These are phyloP conservation scores for Aureobasidium sp. DNA, from an alignment of 2,329 filamentous ascomycete species.

Conservation along the genomic window DNA sequence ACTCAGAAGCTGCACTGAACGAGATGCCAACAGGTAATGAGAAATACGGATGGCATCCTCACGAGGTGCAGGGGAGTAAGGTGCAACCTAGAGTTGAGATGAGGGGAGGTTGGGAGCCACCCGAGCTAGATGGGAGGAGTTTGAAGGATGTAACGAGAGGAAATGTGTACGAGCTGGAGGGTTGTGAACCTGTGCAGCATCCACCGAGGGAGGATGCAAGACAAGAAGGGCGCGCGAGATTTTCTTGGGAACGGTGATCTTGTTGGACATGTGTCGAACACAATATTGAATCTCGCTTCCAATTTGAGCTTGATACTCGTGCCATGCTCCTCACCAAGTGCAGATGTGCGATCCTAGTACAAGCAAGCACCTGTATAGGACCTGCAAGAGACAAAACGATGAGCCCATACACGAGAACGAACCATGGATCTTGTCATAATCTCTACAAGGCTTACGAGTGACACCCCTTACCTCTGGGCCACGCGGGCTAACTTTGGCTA, in stretches of 20 bases:
- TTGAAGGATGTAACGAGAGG: not conserved
- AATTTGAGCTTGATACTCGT: too few relatives aligned
- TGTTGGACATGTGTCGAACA: too few relatives aligned
- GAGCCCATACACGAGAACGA: not conserved
- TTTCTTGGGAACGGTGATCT: constrained; percentile 6
- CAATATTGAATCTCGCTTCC: too few relatives aligned
- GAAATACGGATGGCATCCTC: not conserved
- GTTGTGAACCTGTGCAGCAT: not conserved
- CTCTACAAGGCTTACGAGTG: not conserved
- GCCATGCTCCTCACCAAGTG: not conserved
- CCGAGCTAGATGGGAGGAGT: not conserved
- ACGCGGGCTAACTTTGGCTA: too few relatives aligned
- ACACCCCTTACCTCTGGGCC: not conserved
- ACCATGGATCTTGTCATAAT: not conserved
- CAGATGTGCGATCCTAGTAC: not conserved
- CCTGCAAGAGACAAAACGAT: not conserved
- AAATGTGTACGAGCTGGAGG: not conserved
- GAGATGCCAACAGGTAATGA: not conserved
- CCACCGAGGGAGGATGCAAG: not conserved
- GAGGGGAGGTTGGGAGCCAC: constrained; percentile 5
- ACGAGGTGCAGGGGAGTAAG: constrained; percentile 1
- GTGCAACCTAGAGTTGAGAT: not conserved
- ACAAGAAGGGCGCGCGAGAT: not conserved
- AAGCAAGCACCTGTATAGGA: not conserved
- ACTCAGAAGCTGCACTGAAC: not conserved